Evolutionary conservation across 805 yeast genomes (phyloP).

Genomic region (Isabelozyma pseudorhagii): DNA sequence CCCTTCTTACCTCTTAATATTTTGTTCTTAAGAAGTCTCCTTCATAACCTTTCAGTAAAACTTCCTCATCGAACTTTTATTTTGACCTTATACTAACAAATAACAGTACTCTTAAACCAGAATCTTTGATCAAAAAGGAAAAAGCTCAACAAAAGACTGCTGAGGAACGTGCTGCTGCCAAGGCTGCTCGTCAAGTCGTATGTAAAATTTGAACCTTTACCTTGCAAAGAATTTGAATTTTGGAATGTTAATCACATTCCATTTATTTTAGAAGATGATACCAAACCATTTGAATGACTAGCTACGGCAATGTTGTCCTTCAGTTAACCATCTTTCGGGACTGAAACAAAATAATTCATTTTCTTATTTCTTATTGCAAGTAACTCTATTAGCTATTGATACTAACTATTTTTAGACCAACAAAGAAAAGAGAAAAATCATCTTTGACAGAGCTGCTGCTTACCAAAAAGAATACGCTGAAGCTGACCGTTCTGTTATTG

Average conservation of each 20-base stretch:
- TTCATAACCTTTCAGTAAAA: not conserved
- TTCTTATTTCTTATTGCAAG: not conserved
- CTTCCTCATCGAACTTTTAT: not conserved
- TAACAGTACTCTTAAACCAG: conserved; percentile 62
- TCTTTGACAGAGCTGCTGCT: conserved; percentile 93
- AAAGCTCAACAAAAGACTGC: conserved; percentile 75
- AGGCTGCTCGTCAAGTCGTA: conserved; percentile 76
- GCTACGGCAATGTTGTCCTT: conserved; percentile 70
- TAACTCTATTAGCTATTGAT: conserved; percentile 6
- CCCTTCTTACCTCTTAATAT: not conserved
- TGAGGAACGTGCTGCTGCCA: conserved; percentile 77
- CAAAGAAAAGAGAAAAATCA: conserved; percentile 59
- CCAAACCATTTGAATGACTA: conserved; percentile 53
- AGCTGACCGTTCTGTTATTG: conserved; percentile 83
- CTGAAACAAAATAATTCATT: conserved; percentile 41
- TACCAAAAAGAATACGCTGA: conserved; percentile 92
- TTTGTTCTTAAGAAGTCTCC: not conserved
- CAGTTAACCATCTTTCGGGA: conserved; percentile 87
- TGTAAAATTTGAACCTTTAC: conserved; percentile 36
- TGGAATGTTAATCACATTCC: not conserved
- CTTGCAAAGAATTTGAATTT: not conserved
- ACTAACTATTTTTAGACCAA: conserved; percentile 39
- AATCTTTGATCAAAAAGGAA: conserved; percentile 79
- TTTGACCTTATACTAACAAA: conserved; percentile 19
- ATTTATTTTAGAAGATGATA: conserved; percentile 48